phyloP scores from a whole-genome alignment of 2,329 filamentous ascomycete genomes.

The Bipolaris victoriae region DNA sequence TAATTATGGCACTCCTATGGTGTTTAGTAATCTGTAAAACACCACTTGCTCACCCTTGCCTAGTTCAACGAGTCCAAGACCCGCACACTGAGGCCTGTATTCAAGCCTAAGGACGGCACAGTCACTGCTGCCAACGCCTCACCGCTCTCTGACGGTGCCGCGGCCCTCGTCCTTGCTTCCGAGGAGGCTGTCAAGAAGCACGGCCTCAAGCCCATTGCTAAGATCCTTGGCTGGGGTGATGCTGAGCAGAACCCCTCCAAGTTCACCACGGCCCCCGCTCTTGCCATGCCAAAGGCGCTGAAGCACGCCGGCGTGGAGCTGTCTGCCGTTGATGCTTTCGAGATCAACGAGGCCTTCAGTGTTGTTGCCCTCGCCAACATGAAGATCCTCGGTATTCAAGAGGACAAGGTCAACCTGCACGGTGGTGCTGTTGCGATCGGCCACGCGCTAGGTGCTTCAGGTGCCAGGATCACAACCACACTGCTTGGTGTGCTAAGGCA shows the following conservation, averaged over 20 bases:
- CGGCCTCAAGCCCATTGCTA: conserved; percentile 87
- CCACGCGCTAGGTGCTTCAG: conserved; percentile 91
- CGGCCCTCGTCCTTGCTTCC: conserved; percentile 90
- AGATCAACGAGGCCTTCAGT: conserved; percentile 99
- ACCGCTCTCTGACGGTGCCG: conserved; percentile 92
- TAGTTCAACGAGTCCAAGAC: conserved; percentile 61
- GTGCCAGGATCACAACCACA: conserved; percentile 91
- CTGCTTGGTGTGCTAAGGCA: conserved; percentile 86
- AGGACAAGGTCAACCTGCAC: conserved; percentile 92
- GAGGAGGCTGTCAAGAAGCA: conserved; percentile 94
- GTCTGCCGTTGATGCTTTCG: conserved; percentile 85
- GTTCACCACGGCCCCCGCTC: conserved; percentile 91
- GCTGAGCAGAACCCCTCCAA: conserved; percentile 89
- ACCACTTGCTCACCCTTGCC: conserved; percentile 23
- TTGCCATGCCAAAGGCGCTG: conserved; percentile 96
- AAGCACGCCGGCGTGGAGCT: conserved; percentile 86
- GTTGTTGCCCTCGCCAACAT: conserved; percentile 96
- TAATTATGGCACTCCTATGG: conserved; percentile 5
- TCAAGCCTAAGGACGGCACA: conserved; percentile 84
- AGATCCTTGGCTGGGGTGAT: conserved; percentile 97
- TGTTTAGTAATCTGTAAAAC: conserved; percentile 14
- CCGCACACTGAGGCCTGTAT: conserved; percentile 68
- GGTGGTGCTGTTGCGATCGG: conserved; percentile 95
- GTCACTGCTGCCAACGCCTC: conserved; percentile 97
- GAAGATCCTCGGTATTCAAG: conserved; percentile 80